Conservation (phyloP, 164 flowering plant genomes). For the Platanus orientalis region DNA sequence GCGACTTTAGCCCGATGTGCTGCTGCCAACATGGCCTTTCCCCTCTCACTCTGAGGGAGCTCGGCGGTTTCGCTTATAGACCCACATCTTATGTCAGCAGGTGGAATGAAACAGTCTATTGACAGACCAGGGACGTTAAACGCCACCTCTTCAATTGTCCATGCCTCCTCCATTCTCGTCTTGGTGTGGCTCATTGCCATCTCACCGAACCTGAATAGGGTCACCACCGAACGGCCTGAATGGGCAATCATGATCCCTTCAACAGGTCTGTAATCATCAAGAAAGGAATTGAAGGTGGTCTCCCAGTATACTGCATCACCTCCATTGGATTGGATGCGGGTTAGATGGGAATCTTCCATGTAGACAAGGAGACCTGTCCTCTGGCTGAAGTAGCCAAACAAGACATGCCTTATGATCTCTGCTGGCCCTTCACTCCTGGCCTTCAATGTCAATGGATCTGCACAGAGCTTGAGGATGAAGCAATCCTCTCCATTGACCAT, state of each 20-base stretch:
- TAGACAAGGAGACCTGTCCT: too few species aligned
- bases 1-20: slow-evolving; percentile 71
- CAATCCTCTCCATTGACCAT: too few species aligned
- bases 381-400: too few species aligned
- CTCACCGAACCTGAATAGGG: slow-evolving; percentile 66
- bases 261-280: too few species aligned
- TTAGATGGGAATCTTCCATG: too few species aligned
- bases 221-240: slow-evolving; percentile 46
- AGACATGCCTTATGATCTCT: too few species aligned
- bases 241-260: too few species aligned
- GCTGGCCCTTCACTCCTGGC: slow-evolving; percentile 12
- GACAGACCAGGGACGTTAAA: slow-evolving; percentile 64
- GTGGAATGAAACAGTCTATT: slow-evolving; percentile 64
- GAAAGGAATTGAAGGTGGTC: slow-evolving; percentile 63
- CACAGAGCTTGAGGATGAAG: too few species aligned
- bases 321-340: slow-evolving; percentile 25
- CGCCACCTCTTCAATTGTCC: slow-evolving; percentile 70
- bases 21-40: slow-evolving; percentile 37
- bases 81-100: slow-evolving; percentile 61
- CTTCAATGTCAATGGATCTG: too few species aligned
- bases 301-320: slow-evolving; percentile 71
- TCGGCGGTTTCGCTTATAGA: slow-evolving; percentile 67
- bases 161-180: slow-evolving; percentile 64
- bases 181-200: slow-evolving; percentile 72
- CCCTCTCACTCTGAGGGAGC: slow-evolving; percentile 62